Evolutionary conservation across 306 rosid genomes (phyloP), one percentile per base, ranked within the genome.

Genomic region (Gastrolobium bilobum): DNA sequence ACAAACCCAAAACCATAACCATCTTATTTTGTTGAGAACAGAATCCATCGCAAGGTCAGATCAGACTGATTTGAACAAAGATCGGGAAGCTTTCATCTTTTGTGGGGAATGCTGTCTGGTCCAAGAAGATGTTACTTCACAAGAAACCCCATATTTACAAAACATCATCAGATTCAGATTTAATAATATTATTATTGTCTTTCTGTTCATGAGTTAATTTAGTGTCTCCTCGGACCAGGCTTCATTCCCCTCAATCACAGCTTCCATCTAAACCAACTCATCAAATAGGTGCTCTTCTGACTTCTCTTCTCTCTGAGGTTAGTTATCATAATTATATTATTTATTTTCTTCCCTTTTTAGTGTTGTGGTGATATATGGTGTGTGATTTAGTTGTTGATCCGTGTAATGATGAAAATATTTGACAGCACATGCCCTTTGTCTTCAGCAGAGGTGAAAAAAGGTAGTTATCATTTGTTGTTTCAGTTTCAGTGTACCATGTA

Each of bases 191-290:
- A 6, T 4, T 26, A 40, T 67, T 67, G 60, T 26, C 30, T 15
- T 64, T 43, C 7, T 31, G 38, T 8, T 3, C 26, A 4, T 26
- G 39, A 9, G 54, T 20, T 15, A 13, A 62, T 43, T 64, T 35
- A 3, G 7, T 79, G 81, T 65, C 5, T 83, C 77, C 83, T 88
- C 92, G 96, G 96, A 88, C 93, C 96, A 91, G 96, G 90, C 96
- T 91, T 91, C 96, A 88, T 91, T 88, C 96, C 93, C 86, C 91
- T 86, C 93, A 91, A 87, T 58, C 58, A 46, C 76, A 75, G 82
- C 90, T 87, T 86, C 83, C 79, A 38, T 81, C 42, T 46, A 48
- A 66, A 42, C 46, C 47, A 54, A 77, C 9, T 1, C 46, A 50
- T 1, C 1, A 26, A 10, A 31, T 3, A 3, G 15, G 7, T 10